These are phyloP conservation scores for Hypomontagnella monticulosa DNA, from an alignment of 495 filamentous ascomycete species.

Conservation along the genomic window DNA sequence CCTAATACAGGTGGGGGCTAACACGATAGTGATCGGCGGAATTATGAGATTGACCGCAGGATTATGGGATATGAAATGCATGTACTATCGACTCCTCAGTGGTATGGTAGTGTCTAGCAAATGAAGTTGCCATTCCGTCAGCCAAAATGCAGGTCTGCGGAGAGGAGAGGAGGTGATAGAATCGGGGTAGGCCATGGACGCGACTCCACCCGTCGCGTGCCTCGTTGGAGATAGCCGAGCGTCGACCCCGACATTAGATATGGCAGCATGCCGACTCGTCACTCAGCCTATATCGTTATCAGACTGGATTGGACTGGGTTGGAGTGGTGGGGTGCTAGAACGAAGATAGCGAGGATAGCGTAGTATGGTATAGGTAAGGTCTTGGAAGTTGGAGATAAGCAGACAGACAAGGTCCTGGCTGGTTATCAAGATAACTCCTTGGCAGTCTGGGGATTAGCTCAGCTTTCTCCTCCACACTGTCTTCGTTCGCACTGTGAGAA, in stretches of 20 bases:
- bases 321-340: background rate
- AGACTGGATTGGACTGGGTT: background rate
- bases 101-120: no score
- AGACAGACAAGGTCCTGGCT: no score
- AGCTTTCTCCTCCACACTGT: background rate
- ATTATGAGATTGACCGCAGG: conserved; percentile 5
- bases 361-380: background rate
- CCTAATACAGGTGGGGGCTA: conserved; percentile 3
- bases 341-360: conserved; percentile 7
- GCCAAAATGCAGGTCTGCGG: background rate
- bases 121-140: background rate
- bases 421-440: no score
- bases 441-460: no score
- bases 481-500: conserved; percentile 7
- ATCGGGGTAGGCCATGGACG: conserved; percentile 21
- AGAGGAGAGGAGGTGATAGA: conserved; percentile 9
- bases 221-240: background rate
- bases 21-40: conserved; percentile 11
- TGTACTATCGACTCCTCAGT: background rate
- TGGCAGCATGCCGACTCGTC: no score
- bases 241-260: conserved; percentile 7
- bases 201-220: conserved; percentile 22
- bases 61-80: conserved; percentile 3
- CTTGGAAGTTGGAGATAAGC: background rate
- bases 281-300: conserved; percentile 6